Evolutionary conservation across 2,329 filamentous ascomycete genomes (phyloP).

Genomic region (Calonectria pteridis): DNA sequence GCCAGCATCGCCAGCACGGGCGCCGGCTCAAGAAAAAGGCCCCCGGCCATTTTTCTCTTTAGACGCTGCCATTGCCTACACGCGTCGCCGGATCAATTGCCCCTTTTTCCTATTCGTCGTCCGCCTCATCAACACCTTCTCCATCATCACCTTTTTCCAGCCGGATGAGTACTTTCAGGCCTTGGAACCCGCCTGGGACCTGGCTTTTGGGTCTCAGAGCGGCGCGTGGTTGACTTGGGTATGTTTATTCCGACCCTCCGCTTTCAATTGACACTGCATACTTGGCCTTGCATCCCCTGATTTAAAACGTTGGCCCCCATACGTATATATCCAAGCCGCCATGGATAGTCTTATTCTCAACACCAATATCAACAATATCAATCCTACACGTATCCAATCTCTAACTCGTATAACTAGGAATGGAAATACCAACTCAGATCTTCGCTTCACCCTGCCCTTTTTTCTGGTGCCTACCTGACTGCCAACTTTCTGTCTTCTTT

Average conservation of each 20-base stretch:
- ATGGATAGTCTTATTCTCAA: neutral
- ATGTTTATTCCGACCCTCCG: constrained; percentile 49
- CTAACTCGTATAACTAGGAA: constrained; percentile 71
- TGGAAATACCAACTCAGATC: constrained; percentile 91
- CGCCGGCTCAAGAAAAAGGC: neutral
- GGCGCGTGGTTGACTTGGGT: constrained; percentile 98
- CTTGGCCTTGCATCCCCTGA: neutral
- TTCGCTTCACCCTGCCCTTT: constrained; percentile 90
- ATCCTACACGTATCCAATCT: neutral
- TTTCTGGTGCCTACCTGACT: constrained; percentile 79
- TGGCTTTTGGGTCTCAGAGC: constrained; percentile 82
- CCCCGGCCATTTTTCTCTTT: neutral
- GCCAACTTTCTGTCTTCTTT: constrained; percentile 68
- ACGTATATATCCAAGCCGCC: neutral
- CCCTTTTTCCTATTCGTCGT: constrained; percentile 67
- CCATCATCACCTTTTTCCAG: constrained; percentile 92
- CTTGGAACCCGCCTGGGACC: constrained; percentile 91
- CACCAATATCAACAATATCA: neutral
- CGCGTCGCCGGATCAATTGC: constrained; percentile 38
- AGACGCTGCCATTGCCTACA: constrained; percentile 30
- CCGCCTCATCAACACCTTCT: constrained; percentile 84
- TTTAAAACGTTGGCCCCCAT: neutral
- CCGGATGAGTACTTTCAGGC: constrained; percentile 98
- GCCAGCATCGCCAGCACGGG: neutral
- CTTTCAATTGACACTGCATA: neutral